A percentile compares a stretch with the other conserved stretches of the same genome.
phyloP scores from a whole-genome alignment of 2,329 filamentous ascomycete species.

The Colletotrichum orchidophilum region DNA sequence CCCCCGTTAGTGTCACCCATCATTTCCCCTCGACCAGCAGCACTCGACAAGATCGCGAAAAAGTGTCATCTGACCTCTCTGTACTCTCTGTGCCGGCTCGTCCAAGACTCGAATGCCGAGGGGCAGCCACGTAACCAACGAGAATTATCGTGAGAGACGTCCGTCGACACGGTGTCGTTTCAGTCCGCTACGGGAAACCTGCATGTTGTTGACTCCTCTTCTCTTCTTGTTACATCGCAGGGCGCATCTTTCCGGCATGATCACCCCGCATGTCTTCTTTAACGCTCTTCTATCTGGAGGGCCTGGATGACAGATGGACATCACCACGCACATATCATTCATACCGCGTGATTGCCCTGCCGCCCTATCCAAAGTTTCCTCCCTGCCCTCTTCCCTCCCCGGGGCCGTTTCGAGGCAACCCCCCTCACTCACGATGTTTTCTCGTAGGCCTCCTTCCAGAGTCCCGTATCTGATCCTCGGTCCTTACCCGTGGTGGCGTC shows the following conservation, averaged over 20 bases:
- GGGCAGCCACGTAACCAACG: no score
- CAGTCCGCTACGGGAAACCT: background rate
- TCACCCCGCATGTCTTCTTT: conserved; percentile 14
- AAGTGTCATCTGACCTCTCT: conserved; percentile 25
- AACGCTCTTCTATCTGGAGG: background rate
- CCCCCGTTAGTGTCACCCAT: conserved; percentile 19
- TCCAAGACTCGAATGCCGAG: background rate
- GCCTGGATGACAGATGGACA: background rate
- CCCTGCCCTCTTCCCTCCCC: background rate
- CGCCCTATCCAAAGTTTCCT: background rate
- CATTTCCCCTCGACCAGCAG: background rate
- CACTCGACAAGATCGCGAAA: background rate
- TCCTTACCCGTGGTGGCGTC: conserved; percentile 20
- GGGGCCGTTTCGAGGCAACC: background rate
- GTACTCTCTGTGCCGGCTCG: conserved; percentile 13
- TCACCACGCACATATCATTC: background rate
- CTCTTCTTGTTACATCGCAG: conserved; percentile 19
- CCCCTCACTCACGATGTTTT: background rate
- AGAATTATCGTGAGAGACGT: background rate
- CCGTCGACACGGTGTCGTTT: background rate
- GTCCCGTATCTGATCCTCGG: background rate
- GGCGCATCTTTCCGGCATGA: conserved; percentile 1
- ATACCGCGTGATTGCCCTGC: conserved; percentile 5
- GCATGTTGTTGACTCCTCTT: background rate
- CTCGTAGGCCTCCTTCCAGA: background rate